phyloP scores from a whole-genome alignment of 179 eudicot species.

The Silene vulgaris region DNA sequence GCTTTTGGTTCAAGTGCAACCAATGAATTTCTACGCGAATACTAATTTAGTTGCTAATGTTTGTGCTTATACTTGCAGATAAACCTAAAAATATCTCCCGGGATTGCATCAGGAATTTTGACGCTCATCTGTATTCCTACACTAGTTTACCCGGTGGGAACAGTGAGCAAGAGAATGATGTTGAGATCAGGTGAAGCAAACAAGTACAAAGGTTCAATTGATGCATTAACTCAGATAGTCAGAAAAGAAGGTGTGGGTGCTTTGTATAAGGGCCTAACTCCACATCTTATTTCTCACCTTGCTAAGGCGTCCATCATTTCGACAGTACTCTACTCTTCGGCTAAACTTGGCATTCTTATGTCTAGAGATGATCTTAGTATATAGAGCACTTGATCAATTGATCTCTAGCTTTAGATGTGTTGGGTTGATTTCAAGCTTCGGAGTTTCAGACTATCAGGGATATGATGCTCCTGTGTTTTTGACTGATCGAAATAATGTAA shows the following conservation, averaged over 20 bases:
- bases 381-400: neutral
- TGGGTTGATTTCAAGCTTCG: neutral
- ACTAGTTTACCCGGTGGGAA: neutral
- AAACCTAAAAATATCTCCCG: too few species aligned
- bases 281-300: neutral
- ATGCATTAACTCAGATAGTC: slow-evolving; percentile 20
- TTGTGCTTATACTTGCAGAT: too few species aligned
- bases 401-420: neutral
- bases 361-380: neutral
- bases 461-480: too few species aligned
- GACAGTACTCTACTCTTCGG: neutral
- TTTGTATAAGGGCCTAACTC: slow-evolving; percentile 20
- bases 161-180: slow-evolving; percentile 26
- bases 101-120: too few species aligned
- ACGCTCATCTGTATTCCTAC: too few species aligned
- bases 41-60: too few species aligned
- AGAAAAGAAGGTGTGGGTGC: slow-evolving; percentile 24
- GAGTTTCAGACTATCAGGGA: too few species aligned
- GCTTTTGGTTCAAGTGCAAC: too few species aligned
- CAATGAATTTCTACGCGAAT: too few species aligned
- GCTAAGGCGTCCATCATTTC: neutral
- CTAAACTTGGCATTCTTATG: neutral
- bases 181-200: slow-evolving; percentile 24
- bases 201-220: slow-evolving; percentile 17
- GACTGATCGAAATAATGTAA: too few species aligned